Evolutionary conservation across 305 asterid genomes (phyloP), one percentile per base, ranked within the genome.

Genomic region (Fraxinus floribunda): DNA sequence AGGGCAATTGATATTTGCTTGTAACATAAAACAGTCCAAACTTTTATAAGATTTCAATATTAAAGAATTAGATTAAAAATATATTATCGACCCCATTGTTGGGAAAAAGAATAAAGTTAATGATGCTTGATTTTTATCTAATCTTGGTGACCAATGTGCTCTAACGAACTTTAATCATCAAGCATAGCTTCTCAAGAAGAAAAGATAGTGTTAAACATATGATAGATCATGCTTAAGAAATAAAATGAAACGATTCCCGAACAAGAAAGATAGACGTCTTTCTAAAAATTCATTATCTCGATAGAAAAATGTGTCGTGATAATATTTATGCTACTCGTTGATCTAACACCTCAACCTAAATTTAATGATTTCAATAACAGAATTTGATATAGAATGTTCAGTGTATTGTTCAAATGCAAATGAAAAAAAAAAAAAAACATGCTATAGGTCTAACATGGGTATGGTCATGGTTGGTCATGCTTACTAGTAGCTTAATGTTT

Each of bases 131-230:
- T n/a, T 55, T 55, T 55, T n/a, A 55, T 32, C 77, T 52, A 82
- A 79, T 79, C 32, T 80, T 64, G 70, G 86, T 62, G 79, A 72
- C 35, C 78, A 60, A 82, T 74, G 64, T 74, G 64, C 20, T 71
- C 22, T 62, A 68, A 83, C 71, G 81, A 79, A 84, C 18, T 16
- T 46, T 13, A 49, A 49, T 49, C 60, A 49, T 38, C 5, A 49
- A 49, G 60, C n/a, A 49, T 15, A 13, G 60, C 60, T 49, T 49
- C 60, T 49, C 60, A 49, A 49, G 20, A 4, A 46, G 60, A 49
- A 4, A 49, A 49, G 7, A 49, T 15, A 0, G 52, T 57, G 68
- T 83, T 75, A 46, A 82, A 78, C 77, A 60, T 80, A 79, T 64
- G 76, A 75, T 20, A 78, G 7, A 77, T 78, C 64, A 46, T 78